phyloP scores from a whole-genome alignment of 2,329 filamentous ascomycete genomes.

The Colletotrichum acutatum region DNA sequence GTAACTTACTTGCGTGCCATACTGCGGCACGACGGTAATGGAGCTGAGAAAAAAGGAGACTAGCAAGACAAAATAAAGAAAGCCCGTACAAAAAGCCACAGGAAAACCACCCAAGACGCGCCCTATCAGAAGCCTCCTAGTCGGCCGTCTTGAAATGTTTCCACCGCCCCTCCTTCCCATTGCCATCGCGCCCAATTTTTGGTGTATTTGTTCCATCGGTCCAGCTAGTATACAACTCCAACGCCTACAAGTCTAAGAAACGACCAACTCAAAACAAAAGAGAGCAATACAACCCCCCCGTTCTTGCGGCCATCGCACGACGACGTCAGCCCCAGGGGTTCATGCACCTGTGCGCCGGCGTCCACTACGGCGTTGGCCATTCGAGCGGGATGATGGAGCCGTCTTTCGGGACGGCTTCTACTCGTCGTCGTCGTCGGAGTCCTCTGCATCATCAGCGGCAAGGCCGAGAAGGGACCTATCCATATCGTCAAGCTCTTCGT shows the following conservation, averaged over 20 bases:
- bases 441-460: slow-evolving; percentile 25
- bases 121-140: neutral
- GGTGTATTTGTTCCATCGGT: slow-evolving; percentile 10
- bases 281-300: neutral
- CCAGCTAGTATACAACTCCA: slow-evolving; percentile 29
- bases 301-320: neutral
- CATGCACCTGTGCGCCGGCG: neutral
- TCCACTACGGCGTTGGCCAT: neutral
- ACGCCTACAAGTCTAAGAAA: slow-evolving; percentile 24
- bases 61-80: neutral
- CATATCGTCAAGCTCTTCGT: slow-evolving; percentile 53
- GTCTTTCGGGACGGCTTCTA: neutral
- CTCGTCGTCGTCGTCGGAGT: slow-evolving; percentile 24
- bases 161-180: neutral
- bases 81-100: neutral
- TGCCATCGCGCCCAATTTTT: slow-evolving; percentile 6
- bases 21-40: neutral
- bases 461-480: slow-evolving; percentile 35
- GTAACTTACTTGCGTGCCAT: neutral
- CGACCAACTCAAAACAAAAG: neutral
- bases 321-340: neutral
- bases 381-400: neutral
- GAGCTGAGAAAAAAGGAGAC: neutral
- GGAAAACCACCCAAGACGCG: neutral
- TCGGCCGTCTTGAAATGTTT: neutral